Evolutionary conservation across 192 early-diverging fungal species (phyloP), one percentile per base, ranked within the genome.

Genomic region (Backusella liffmaniae): DNA sequence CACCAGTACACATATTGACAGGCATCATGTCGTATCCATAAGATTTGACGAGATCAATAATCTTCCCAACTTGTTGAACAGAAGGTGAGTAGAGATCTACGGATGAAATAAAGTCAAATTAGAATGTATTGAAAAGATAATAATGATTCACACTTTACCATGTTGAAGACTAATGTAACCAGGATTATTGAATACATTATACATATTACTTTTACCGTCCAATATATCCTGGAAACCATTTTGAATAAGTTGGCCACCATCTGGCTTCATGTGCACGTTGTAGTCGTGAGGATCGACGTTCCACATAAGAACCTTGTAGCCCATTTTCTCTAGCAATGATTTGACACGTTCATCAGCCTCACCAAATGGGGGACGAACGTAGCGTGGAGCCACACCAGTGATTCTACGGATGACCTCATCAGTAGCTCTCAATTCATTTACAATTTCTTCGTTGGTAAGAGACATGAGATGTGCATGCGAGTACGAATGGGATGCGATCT

Each of bases 321-420:
- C 82, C 82, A 83, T 83, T 30, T 53, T 16, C 12, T 79, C 74
- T 4, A 82, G 51, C 12, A 92, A 79, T 35, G 66, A 70, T 18
- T 88, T 83, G 62, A 91, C 87, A 65, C 91, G 82, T 12, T 86
- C 85, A 73, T 92, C 91, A n/a, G 87, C 87, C 53, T 78, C 73
- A 46, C 87, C 87, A 79, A 82, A 89, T 1, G 90, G 90, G n/a
- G 90, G 88, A 66, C 91, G 85, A 72, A 90, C 85, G 77, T 89
- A 91, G 0, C 71, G 77, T 36, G 89, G 88, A 26, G 77, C 80
- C 32, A 90, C 80, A 41, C 88, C 88, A 66, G 85, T 87, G 21
- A 84, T 44, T 30, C 84, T 75, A 70, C 81, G 72, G 72, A 91
- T 86, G 15, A 79, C 75, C 10, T 86, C 86, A 29, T 87, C 83